A percentile compares a stretch with the other conserved stretches of the same genome.
Evolutionary conservation across 192 early-diverging fungal genomes (phyloP).

Genomic region (Martensiomyces pterosporus): DNA sequence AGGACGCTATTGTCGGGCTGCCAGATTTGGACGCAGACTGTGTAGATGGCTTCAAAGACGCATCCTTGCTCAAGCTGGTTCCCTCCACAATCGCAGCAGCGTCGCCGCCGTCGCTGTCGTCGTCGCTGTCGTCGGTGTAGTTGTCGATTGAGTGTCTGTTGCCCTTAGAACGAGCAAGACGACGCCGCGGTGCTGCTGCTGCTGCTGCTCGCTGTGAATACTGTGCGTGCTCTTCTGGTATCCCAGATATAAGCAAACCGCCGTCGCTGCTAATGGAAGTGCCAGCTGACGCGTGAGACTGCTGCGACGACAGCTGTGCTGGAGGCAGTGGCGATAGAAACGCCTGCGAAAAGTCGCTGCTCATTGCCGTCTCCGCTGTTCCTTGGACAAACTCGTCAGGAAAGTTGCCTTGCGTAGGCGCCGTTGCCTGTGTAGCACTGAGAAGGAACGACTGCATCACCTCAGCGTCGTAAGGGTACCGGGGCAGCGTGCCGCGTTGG

Average conservation of each 20-base stretch:
- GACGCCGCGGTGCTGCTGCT: too few relatives aligned
- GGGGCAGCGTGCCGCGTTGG: not conserved
- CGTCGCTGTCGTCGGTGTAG: conserved; percentile 8
- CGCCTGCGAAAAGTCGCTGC: conserved; percentile 37
- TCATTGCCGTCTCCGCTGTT: conserved; percentile 6
- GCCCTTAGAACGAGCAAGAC: too few relatives aligned
- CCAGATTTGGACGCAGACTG: conserved; percentile 3
- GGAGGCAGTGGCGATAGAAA: conserved; percentile 21
- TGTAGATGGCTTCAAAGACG: too few relatives aligned
- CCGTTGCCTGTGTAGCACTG: conserved; percentile 12
- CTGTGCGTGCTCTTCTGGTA: too few relatives aligned
- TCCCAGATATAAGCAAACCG: too few relatives aligned
- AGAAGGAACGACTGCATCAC: conserved; percentile 9
- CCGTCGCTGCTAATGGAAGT: not conserved
- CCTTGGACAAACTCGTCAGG: conserved; percentile 10
- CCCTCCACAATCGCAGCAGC: too few relatives aligned
- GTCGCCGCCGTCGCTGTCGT: not conserved
- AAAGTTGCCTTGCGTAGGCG: conserved; percentile 26
- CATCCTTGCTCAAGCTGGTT: too few relatives aligned
- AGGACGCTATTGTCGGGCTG: too few relatives aligned
- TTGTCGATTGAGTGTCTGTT: conserved; percentile 9
- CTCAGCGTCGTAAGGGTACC: conserved; percentile 35
- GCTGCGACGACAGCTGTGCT: not conserved
- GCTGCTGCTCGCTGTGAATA: too few relatives aligned
- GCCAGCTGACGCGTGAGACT: not conserved